Conservation (phyloP, 2,329 filamentous ascomycete genomes). For the Magnaporthiopsis incrustans region DNA sequence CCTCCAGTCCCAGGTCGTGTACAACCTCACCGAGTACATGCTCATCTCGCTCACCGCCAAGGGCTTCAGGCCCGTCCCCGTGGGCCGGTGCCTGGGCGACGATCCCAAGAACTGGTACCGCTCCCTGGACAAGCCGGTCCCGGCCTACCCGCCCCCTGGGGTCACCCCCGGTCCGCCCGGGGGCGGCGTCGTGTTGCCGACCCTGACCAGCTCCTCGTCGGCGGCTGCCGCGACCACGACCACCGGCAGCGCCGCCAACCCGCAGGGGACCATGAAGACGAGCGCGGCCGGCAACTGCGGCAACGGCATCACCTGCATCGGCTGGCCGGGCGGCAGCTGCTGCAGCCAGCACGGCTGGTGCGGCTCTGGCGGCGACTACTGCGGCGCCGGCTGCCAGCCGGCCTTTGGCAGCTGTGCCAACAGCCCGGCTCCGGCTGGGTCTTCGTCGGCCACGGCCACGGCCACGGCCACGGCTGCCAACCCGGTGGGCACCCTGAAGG, state of each 20-base stretch:
- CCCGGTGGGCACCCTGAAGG: not conserved
- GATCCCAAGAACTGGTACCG: slow-evolving; percentile 45
- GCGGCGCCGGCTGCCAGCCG: slow-evolving; percentile 10
- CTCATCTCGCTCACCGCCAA: slow-evolving; percentile 30
- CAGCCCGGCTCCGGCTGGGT: not conserved
- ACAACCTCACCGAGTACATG: slow-evolving; percentile 37
- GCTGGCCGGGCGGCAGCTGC: slow-evolving; percentile 2
- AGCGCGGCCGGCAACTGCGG: slow-evolving; percentile 9
- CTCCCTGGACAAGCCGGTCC: slow-evolving; percentile 11
- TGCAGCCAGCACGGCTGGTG: slow-evolving; percentile 7
- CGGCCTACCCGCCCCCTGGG: slow-evolving; percentile 5
- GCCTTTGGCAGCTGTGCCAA: slow-evolving; percentile 4
- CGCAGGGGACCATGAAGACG: not conserved
- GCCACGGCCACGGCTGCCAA: too few species aligned
- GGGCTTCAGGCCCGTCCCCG: slow-evolving; percentile 40
- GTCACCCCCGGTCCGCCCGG: not conserved
- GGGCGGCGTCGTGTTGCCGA: not conserved
- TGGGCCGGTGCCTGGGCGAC: slow-evolving; percentile 49
- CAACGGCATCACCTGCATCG: slow-evolving; percentile 7
- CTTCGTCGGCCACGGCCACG: not conserved
- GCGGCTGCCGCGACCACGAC: not conserved
- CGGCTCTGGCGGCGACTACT: slow-evolving; percentile 9
- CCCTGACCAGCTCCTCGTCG: not conserved
- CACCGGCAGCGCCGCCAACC: not conserved
- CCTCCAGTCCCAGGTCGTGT: slow-evolving; percentile 37